Evolutionary conservation across 306 rosid species (phyloP).

Genomic region (Prunus mume): DNA sequence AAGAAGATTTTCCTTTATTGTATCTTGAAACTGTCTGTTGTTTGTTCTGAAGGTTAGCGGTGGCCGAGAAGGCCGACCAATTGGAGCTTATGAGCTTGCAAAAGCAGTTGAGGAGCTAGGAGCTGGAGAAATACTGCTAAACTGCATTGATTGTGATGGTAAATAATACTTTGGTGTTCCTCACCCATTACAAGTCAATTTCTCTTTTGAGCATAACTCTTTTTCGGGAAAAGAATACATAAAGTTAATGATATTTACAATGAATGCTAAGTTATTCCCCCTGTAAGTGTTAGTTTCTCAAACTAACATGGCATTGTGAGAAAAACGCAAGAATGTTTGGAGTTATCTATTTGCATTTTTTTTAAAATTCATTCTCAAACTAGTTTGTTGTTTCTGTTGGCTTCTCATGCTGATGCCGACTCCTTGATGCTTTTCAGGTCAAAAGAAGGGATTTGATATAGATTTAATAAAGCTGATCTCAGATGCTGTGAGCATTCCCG

Average conservation of each 20-base stretch:
- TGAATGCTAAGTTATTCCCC: neutral
- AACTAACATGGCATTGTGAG: neutral
- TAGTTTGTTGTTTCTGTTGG: neutral
- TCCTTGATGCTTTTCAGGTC: slow-evolving; percentile 57
- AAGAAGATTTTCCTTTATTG: neutral
- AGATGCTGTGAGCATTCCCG: slow-evolving; percentile 85
- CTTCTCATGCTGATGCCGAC: neutral
- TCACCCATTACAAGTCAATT: neutral
- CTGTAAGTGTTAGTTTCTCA: neutral
- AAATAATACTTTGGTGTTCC: slow-evolving; percentile 17
- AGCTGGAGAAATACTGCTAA: slow-evolving; percentile 95
- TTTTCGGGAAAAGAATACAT: neutral
- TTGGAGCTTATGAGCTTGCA: slow-evolving; percentile 97
- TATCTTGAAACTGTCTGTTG: slow-evolving; percentile 12
- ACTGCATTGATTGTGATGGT: slow-evolving; percentile 98
- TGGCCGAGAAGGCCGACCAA: slow-evolving; percentile 89
- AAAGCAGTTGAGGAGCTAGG: slow-evolving; percentile 94
- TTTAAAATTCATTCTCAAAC: neutral
- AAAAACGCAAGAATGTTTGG: neutral
- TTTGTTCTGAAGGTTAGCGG: slow-evolving; percentile 63
- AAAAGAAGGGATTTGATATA: slow-evolving; percentile 90
- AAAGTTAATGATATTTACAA: neutral
- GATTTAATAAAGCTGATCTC: slow-evolving; percentile 70
- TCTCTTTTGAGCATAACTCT: neutral
- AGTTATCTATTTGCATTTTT: neutral